Evolutionary conservation across 148 eudicot species (phyloP), one percentile per base, ranked within the genome.

Genomic region (Euryodendron excelsum): DNA sequence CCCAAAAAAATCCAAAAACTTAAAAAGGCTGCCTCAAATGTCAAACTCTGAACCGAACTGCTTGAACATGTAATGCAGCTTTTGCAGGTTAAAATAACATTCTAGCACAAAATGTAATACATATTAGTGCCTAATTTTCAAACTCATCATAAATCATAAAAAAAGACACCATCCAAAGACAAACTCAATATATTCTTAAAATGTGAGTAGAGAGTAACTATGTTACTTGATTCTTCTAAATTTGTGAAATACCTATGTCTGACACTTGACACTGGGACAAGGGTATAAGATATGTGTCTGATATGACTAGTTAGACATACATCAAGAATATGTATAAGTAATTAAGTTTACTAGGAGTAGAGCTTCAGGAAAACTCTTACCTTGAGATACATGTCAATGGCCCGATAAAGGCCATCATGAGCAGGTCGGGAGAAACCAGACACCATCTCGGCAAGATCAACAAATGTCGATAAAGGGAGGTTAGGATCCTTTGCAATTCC

Each of bases 361-460:
- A 66, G 53, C 18, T 36, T 66, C 4, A 8, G 56, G 11, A 39
- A 37, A 77, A 60, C 33, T 34, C 60, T 84, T 87, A 93, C 99
- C 97, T 96, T 90, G 68, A 96, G 91, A 81, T 90, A 93, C 84
- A 75, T 92, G 77, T 96, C 99, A 66, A 96, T 92, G 78, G 99
- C 97, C 30, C 95, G 92, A 83, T 96, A 96, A 21, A 96, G 82
- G 20, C 88, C 95, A 82, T 96, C 99, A 77, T 96, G 99, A 36
- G 90, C 79, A 23, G 96, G 95, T 34, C 99, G 87, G 61, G 92
- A 79, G 68, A 85, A 86, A 75, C 87, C 53, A 53, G 95, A 90
- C 58, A 90, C 86, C 93, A 92, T 87, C 78, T 93, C 99, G 13
- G 93, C 90, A 30, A 96, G 81, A 48, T 84, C 92, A 75, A 87